Evolutionary conservation across 768 basidiomycete species (phyloP).

Genomic region (Suillus fuscotomentosus): DNA sequence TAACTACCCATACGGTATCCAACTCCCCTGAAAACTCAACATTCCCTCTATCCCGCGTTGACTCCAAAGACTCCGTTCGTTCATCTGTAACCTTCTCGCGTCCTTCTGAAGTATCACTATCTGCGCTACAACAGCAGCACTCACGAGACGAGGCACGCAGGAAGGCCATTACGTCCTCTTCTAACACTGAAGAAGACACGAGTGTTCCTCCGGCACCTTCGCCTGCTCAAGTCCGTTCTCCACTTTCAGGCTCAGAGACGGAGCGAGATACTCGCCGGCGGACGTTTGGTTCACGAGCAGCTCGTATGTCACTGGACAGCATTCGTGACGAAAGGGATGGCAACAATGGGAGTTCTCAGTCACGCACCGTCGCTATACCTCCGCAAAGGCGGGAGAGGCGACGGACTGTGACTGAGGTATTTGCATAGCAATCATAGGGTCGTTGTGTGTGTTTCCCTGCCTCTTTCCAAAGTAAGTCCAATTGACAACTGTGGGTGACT

Average conservation of each 20-base stretch:
- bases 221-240: constrained; percentile 24
- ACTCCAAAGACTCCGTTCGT: constrained; percentile 45
- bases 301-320: constrained; percentile 47
- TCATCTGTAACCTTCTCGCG: constrained; percentile 65
- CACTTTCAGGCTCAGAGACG: constrained; percentile 49
- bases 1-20: constrained; percentile 65
- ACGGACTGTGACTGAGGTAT: constrained; percentile 52
- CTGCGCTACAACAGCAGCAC: constrained; percentile 55
- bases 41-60: constrained; percentile 39
- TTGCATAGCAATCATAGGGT: constrained; percentile 22
- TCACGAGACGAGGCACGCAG: constrained; percentile 34
- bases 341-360: constrained; percentile 42
- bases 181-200: constrained; percentile 23
- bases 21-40: constrained; percentile 36
- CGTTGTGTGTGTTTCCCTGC: constrained; percentile 3
- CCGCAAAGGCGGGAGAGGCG: constrained; percentile 40
- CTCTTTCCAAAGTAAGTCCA: constrained; percentile 18
- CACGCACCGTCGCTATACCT: constrained; percentile 34
- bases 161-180: constrained; percentile 33
- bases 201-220: constrained; percentile 7
- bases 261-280: constrained; percentile 43
- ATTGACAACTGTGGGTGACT: not conserved
- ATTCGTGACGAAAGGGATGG: constrained; percentile 27
- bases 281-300: constrained; percentile 36
- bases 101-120: constrained; percentile 53